A percentile compares a stretch with the other conserved stretches of the same genome.
Evolutionary conservation across 768 basidiomycete species (phyloP).

Genomic region (Russula vinacea): DNA sequence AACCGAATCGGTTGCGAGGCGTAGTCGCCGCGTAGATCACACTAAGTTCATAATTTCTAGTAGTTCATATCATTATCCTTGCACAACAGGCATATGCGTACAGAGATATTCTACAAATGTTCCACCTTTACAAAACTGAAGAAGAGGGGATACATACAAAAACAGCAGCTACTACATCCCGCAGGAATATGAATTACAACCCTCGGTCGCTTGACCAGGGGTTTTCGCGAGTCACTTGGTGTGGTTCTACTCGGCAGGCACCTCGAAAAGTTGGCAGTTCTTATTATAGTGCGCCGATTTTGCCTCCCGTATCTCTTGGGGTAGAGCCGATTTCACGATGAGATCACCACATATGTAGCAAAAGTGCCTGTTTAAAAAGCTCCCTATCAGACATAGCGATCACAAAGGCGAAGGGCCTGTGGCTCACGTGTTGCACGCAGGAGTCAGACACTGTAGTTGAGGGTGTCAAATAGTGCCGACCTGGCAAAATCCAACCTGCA

Average conservation of each 20-base stretch:
- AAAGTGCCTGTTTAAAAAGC: neutral
- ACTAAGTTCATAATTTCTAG: too few relatives aligned
- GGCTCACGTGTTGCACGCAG: conserved; percentile 51
- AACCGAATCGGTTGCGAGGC: too few relatives aligned
- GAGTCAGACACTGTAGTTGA: conserved; percentile 48
- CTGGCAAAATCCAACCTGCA: neutral
- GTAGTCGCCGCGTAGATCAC: too few relatives aligned
- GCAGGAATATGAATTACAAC: too few relatives aligned
- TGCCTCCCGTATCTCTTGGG: conserved; percentile 32
- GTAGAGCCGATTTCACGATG: conserved; percentile 35
- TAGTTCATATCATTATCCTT: too few relatives aligned
- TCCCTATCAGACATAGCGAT: neutral
- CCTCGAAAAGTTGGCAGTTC: conserved; percentile 37
- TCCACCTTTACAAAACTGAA: too few relatives aligned
- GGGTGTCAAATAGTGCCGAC: neutral
- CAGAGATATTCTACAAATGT: too few relatives aligned
- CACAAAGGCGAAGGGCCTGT: neutral
- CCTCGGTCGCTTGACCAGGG: too few relatives aligned
- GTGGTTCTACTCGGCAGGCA: neutral
- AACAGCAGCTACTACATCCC: too few relatives aligned
- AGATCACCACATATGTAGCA: conserved; percentile 31
- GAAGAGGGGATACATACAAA: too few relatives aligned
- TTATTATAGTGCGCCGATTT: conserved; percentile 38
- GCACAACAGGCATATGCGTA: too few relatives aligned
- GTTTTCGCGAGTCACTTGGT: neutral